Evolutionary conservation across 805 yeast genomes (phyloP), one percentile per base, ranked within the genome.

Genomic region (Wickerhamiella brachini): DNA sequence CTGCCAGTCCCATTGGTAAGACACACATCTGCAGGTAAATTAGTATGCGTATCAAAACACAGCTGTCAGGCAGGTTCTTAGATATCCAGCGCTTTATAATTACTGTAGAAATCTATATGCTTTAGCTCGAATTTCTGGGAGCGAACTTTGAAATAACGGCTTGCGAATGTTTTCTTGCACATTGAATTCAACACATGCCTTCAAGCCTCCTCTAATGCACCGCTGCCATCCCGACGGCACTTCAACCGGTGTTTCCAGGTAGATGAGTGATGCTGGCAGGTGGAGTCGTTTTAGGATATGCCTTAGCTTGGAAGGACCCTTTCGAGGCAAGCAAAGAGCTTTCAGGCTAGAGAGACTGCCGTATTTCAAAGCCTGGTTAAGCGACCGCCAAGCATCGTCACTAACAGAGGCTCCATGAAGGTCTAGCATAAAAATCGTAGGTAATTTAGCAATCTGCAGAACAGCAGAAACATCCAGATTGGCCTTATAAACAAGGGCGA

Each of bases 1-100:
- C 75, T 44, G 75, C 68, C 31, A 76, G 58, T 1, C 77, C 72
- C 77, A 73, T 73, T 21, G 20, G 34, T 26, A 12, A 37, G 41
- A 17, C 17, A 15, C 8, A 5, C 41, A 37, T 37, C 23, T 48
- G 41, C 41, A 37, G 6, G 20, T 37, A 8, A 37, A 37, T 37
- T 37, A 37, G 41, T 17, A n/a, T 37, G 20, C 41, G n/a, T n/a
- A n/a, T n/a, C n/a, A n/a, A n/a, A n/a, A n/a, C n/a, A n/a, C n/a
- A n/a, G n/a, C n/a, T n/a, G n/a, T n/a, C n/a, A n/a, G n/a, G n/a
- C n/a, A 37, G 5, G 18, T 4, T 5, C 12, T 4, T 29, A 9
- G 34, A 9, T 12, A 12, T 29, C 3, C 12, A 29, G 34, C 34
- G 12, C 12, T n/a, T n/a, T n/a, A n/a, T n/a, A n/a, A n/a, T n/a